Percentiles rank a stretch among this genome's conserved stretches.
These are phyloP conservation scores for Candida quercuum DNA, from an alignment of 805 yeast species.

Conservation along the genomic window DNA sequence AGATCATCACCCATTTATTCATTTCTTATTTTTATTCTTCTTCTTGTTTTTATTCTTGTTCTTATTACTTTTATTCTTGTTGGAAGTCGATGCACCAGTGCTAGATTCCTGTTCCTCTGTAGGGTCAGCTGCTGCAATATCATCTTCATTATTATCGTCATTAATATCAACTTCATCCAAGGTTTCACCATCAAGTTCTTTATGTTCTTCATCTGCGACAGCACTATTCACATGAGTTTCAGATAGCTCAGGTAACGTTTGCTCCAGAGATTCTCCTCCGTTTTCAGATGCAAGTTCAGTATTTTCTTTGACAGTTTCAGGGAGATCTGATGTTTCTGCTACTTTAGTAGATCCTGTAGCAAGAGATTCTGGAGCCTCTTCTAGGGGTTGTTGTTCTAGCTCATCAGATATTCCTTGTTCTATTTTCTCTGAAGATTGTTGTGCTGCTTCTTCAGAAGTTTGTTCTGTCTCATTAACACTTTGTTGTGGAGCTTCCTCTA, in stretches of 20 bases:
- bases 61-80: conserved; percentile 9
- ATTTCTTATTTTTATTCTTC: conserved; percentile 29
- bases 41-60: conserved; percentile 32
- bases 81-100: conserved; percentile 4
- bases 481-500: no score
- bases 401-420: background rate
- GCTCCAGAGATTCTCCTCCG: no score
- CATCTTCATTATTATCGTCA: background rate
- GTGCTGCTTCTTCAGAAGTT: background rate
- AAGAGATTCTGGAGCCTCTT: background rate
- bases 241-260: no score
- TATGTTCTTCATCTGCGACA: no score
- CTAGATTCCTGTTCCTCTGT: conserved; percentile 2
- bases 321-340: background rate
- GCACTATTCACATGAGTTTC: no score
- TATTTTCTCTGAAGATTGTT: background rate
- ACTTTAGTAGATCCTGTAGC: no score
- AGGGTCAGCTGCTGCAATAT: conserved; percentile 3
- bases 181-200: background rate
- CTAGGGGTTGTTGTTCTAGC: no score
- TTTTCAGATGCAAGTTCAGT: conserved; percentile 1
- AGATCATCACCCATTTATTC: no score
- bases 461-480: background rate
- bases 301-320: conserved; percentile 2
- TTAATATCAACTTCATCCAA: background rate